Conservation (phyloP, 805 yeast species). For the Myxozyma vanderwaltii region DNA sequence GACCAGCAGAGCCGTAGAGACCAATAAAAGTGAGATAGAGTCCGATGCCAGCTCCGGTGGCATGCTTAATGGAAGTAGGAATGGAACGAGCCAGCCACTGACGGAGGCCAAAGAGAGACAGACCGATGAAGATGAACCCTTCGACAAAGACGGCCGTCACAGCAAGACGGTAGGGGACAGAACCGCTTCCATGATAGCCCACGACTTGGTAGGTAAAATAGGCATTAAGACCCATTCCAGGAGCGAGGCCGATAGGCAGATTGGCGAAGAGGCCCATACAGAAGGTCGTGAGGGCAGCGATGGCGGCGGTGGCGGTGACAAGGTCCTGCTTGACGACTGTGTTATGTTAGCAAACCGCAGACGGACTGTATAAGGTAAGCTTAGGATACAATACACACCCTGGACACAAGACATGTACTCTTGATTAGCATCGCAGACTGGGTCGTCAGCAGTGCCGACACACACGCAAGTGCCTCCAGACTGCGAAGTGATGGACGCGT, state of each 20-base stretch:
- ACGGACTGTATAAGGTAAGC: neutral
- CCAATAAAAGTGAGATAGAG: constrained; percentile 35
- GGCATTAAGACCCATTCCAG: constrained; percentile 37
- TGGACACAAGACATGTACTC: constrained; percentile 30
- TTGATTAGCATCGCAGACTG: constrained; percentile 29
- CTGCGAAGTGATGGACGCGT: constrained; percentile 33
- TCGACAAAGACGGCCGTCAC: constrained; percentile 36
- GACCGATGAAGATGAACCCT: constrained; percentile 35
- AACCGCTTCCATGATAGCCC: constrained; percentile 35
- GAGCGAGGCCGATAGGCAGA: constrained; percentile 36
- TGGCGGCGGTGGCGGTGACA: constrained; percentile 36
- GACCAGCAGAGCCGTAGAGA: constrained; percentile 34
- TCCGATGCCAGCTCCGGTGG: constrained; percentile 36
- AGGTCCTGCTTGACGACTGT: constrained; percentile 30
- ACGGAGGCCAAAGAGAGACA: constrained; percentile 35
- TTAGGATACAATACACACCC: neutral
- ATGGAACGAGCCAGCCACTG: constrained; percentile 37
- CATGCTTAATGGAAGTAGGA: constrained; percentile 33
- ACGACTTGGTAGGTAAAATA: constrained; percentile 37
- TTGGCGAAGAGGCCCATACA: constrained; percentile 36
- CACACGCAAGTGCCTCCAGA: constrained; percentile 36
- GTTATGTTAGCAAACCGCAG: neutral
- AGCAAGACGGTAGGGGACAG: constrained; percentile 33
- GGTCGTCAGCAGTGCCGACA: constrained; percentile 28
- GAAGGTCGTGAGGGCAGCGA: constrained; percentile 34